Base-by-base conservation (phyloP, 202 grass and related monocot species). In the Eragrostis tef region DNA sequence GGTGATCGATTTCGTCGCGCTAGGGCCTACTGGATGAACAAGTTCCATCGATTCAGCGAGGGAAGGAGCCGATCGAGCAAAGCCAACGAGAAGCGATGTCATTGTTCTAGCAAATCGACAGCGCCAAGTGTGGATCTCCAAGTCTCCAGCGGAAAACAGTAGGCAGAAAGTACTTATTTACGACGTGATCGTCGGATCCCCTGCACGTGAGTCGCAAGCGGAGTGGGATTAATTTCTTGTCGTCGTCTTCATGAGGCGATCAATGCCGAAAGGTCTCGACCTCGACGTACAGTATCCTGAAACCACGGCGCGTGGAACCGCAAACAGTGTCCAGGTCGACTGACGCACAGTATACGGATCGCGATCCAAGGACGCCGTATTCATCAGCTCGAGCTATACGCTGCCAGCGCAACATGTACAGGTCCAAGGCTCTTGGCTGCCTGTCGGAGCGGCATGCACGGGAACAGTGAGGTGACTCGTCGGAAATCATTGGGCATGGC, bases 401-500 rank as follows among this genome's bases (percentile, higher is more conserved):
- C 49, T 19, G 48, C 65, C 64, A 60, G 19, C 9, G 20, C 43
- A 77, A 70, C 50, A 73, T 44, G 62, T 36, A 70, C 50, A 73
- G 53, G 62, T 36, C 12, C 45, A 46, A 7, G 44, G 20, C 58
- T 48, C 24, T 10, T 2, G 49, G 77, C 3, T 47, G 51, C 61
- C n/a, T 68, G 70, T 39, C 61, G 69, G 69, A 19, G 52, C 17
- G 17, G 19, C 52, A 57, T 24, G 62, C 39, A 43, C 44, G 63
- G 19, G 65, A 79, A 52, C 80, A 74, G 68, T 66, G 80, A 54
- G 26, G 41, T 83, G 64, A 79, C 59, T 49, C 67, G 80, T 45
- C 21, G 13, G 54, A 11, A 61, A 79, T 79, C 69, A 79, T 84
- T 79, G 60, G 70, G 50, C 58, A 73, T 77, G 82, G 82, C 6